phyloP scores from a whole-genome alignment of 2,329 filamentous ascomycete species.

The Gyromitra esculenta region DNA sequence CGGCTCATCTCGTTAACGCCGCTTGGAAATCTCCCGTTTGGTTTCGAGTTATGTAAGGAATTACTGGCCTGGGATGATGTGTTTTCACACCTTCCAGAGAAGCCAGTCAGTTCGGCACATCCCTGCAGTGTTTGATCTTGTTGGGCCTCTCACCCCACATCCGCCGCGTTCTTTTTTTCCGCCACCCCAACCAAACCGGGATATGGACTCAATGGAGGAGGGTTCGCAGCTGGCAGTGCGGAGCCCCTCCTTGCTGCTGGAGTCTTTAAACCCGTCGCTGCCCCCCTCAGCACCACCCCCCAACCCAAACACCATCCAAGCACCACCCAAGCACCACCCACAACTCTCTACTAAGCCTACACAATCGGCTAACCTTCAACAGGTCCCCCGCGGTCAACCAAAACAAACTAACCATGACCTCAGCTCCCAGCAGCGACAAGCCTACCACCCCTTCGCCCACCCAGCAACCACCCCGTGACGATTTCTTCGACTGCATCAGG shows the following conservation, averaged over 20 bases:
- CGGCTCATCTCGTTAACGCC: slow-evolving; percentile 8
- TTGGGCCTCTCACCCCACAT: slow-evolving; percentile 21
- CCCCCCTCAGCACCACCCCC: background rate
- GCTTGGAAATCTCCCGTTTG: background rate
- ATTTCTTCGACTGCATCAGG: slow-evolving; percentile 55
- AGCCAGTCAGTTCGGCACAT: background rate
- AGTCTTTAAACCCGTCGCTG: slow-evolving; percentile 4
- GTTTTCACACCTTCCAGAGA: slow-evolving; percentile 2
- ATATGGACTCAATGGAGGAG: background rate
- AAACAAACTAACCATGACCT: slow-evolving; percentile 30
- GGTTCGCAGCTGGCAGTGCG: background rate
- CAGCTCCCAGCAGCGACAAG: slow-evolving; percentile 25
- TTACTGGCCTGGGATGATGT: background rate
- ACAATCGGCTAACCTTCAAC: slow-evolving; percentile 31
- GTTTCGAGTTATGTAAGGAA: background rate
- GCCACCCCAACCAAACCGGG: slow-evolving; percentile 27
- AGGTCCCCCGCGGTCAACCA: background rate
- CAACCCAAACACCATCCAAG: background rate
- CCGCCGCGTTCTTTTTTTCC: slow-evolving; percentile 38
- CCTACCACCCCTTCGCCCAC: slow-evolving; percentile 13
- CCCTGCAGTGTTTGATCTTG: slow-evolving; percentile 3
- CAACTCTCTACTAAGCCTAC: background rate
- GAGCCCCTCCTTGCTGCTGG: slow-evolving; percentile 1
- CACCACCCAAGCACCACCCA: background rate
- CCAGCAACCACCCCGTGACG: slow-evolving; percentile 29